Base-by-base conservation (phyloP, 2,329 filamentous ascomycete genomes). In the Rhinocladiella mackenziei region DNA sequence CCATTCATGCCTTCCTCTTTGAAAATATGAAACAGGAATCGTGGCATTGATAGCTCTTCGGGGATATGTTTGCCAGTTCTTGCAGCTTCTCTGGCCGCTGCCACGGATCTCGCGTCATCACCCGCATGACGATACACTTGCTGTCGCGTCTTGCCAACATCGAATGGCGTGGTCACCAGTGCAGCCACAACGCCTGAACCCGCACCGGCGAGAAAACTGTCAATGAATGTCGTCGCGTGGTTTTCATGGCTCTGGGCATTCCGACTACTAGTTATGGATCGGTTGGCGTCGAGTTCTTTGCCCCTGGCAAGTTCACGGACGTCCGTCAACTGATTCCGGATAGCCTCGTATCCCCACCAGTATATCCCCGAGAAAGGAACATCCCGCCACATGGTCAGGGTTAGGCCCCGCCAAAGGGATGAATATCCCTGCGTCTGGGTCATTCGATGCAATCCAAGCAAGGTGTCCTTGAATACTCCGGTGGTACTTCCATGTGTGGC, bases 321-420 rank as follows among this genome's bases (percentile, higher is more conserved):
- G 56, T 89, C 82, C 1, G 81, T 84, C 45, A 97, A 67, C 39
- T 71, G 69, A 17, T 81, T 80, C 40, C 89, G 81, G 43, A 91
- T 82, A 13, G 78, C 81, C 69, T 98, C 92, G 63, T 98, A 98
- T 9, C 92, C 91, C 81, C 86, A 94, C 92, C 92, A 98, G 70
- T 98, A 98, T 32, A 98, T 77, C 3, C 86, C 92, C 1, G 91
- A 97, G 60, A 98, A 98, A 0, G 92, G 92, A 0, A 97, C 92
- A 61, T 98, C 92, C 53, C 92, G 78, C 92, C 92, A 98, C 45
- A 98, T 76, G 0, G 91, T 97, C 57, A 98, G 71, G 0, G 84
- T 89, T 43, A 98, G 69, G 0, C 92, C 92, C 44, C 91, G 77
- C 92, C 92, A 98, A 0, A 98, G 71, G 2, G 89, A 87, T 1